These are phyloP conservation scores for Aspergillus uvarum DNA, from an alignment of 2,329 filamentous ascomycete genomes.

Conservation along the genomic window DNA sequence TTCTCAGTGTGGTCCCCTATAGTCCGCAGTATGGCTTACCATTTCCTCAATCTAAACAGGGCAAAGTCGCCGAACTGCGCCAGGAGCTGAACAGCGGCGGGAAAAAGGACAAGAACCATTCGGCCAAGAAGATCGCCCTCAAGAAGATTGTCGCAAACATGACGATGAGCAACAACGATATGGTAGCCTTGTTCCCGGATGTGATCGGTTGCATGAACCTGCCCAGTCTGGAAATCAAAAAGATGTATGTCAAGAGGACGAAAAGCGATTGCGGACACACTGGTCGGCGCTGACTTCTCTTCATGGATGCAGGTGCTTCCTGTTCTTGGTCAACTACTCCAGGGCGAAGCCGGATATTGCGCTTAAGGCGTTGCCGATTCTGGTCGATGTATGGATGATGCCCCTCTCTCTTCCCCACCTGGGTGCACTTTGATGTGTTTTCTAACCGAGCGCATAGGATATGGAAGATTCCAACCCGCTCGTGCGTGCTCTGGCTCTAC, in stretches of 20 bases:
- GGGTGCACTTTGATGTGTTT: background rate
- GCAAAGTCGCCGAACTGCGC: conserved; percentile 96
- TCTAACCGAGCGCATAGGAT: conserved; percentile 57
- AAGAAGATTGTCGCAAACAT: conserved; percentile 99
- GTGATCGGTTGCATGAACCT: conserved; percentile 95
- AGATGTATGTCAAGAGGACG: conserved; percentile 67
- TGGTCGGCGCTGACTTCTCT: background rate
- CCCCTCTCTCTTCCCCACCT: background rate
- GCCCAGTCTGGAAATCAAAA: conserved; percentile 95
- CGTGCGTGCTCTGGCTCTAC: conserved; percentile 84
- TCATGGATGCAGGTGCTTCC: conserved; percentile 73
- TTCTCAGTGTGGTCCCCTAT: conserved; percentile 31
- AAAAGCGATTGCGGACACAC: conserved; percentile 6
- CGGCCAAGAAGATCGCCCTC: conserved; percentile 92
- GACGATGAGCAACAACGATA: conserved; percentile 99
- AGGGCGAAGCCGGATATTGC: conserved; percentile 92
- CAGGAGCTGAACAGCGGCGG: conserved; percentile 88
- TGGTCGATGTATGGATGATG: conserved; percentile 65
- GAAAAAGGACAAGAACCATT: conserved; percentile 97
- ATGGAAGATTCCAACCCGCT: conserved; percentile 92
- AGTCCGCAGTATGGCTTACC: conserved; percentile 31
- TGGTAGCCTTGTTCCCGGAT: conserved; percentile 95
- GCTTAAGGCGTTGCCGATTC: conserved; percentile 83
- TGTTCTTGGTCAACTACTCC: conserved; percentile 96
- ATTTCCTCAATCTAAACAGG: conserved; percentile 60